These are phyloP conservation scores for Pontederia paniculata DNA, from an alignment of 176 grass and related monocot species.

Conservation along the genomic window DNA sequence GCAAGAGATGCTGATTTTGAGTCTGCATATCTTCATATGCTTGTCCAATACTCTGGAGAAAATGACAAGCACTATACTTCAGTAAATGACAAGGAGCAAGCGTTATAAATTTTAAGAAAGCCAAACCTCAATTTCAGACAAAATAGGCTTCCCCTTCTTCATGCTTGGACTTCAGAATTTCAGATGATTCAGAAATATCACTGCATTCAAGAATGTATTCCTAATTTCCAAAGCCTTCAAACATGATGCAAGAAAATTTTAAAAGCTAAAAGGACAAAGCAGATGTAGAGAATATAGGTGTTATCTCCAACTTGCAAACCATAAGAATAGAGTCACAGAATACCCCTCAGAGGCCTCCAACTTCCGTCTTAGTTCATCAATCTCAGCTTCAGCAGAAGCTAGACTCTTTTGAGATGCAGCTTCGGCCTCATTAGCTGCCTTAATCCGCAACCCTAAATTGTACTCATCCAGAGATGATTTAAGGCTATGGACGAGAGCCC, in stretches of 20 bases:
- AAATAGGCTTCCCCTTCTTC: constrained; percentile 68
- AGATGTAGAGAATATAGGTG: not conserved
- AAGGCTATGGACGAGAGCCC: constrained; percentile 57
- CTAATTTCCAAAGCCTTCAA: constrained; percentile 15
- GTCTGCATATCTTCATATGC: constrained; percentile 78
- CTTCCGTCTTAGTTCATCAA: constrained; percentile 67
- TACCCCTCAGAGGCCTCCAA: constrained; percentile 53
- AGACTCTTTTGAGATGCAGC: constrained; percentile 82
- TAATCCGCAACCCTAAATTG: constrained; percentile 81
- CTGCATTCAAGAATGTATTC: constrained; percentile 26
- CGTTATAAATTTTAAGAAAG: not conserved
- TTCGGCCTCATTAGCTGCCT: constrained; percentile 91
- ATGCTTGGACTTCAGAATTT: constrained; percentile 62
- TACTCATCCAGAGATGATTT: constrained; percentile 84
- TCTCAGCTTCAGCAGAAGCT: constrained; percentile 80
- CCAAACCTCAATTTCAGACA: constrained; percentile 81
- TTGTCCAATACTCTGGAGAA: constrained; percentile 74
- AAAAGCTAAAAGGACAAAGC: too few relatives aligned
- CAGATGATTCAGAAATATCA: constrained; percentile 50
- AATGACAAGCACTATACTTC: not conserved
- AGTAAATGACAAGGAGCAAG: not conserved
- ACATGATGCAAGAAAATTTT: constrained; percentile 10
- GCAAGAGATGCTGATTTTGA: constrained; percentile 87
- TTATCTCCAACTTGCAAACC: too few relatives aligned
- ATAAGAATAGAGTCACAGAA: not conserved